phyloP scores from a whole-genome alignment of 2,329 filamentous ascomycete genomes.

The Sporothrix sp. region DNA sequence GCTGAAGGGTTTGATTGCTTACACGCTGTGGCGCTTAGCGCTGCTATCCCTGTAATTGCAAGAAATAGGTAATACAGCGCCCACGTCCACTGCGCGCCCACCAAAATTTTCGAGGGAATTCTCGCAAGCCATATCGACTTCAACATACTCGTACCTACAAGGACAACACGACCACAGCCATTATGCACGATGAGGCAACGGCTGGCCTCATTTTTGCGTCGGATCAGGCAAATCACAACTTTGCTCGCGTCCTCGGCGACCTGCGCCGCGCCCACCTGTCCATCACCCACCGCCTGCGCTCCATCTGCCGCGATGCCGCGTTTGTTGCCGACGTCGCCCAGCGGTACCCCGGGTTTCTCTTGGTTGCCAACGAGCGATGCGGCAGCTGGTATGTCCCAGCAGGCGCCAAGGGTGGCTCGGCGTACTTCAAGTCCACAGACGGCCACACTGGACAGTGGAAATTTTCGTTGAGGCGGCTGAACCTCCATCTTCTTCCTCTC shows the following conservation, averaged over 20 bases:
- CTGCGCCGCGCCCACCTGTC: constrained; percentile 69
- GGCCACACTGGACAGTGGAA: constrained; percentile 86
- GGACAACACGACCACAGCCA: too few species aligned
- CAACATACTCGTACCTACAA: too few species aligned
- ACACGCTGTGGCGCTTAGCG: too few species aligned
- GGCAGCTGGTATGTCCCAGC: constrained; percentile 82
- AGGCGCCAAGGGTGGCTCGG: constrained; percentile 44
- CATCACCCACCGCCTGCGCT: constrained; percentile 70
- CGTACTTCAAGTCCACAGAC: constrained; percentile 97
- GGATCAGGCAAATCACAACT: constrained; percentile 47
- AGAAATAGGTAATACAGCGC: too few species aligned
- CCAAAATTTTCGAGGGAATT: too few species aligned
- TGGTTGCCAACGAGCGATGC: constrained; percentile 89
- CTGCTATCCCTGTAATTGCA: too few species aligned
- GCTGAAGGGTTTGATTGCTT: neutral
- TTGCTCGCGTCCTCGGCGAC: constrained; percentile 59
- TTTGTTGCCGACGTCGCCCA: constrained; percentile 59
- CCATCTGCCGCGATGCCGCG: constrained; percentile 63
- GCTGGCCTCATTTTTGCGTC: constrained; percentile 40
- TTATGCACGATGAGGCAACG: constrained; percentile 23
- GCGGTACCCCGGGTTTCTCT: constrained; percentile 41
- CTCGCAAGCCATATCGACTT: too few species aligned
- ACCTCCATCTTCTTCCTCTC: constrained; percentile 67
- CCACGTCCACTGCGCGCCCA: too few species aligned
- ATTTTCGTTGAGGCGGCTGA: constrained; percentile 76